Base-by-base conservation (phyloP, 139 green algal genomes). In the Tetraselmis chui region DNA sequence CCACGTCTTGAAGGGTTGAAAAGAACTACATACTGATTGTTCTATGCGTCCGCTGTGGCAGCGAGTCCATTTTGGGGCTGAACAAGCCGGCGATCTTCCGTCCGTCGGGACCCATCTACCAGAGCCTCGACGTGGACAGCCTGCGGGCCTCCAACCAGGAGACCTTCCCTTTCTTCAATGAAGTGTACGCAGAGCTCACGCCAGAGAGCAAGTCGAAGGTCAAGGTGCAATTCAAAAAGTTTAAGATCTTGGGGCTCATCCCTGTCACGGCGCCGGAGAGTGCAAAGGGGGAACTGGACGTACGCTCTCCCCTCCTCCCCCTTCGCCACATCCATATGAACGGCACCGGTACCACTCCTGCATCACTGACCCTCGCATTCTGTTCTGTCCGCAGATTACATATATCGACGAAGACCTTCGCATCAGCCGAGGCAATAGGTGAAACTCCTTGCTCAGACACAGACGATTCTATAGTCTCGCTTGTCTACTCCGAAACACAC, bases 181-280 rank as follows among this genome's bases (percentile, higher is more conserved):
- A 29, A 23, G 84, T 88, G 25, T 29, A 83, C 23, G 84, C 84
- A 22, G 78, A 85, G 1, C 78, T 88, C n/a, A 85, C 81, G 77
- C 81, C 84, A 1, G 81, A 78, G 31, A 59, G 27, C 11, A 76
- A 76, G 28, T 80, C 45, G 45, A 76, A 80, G 27, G 84, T 88
- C 29, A 67, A 83, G 1, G 84, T 88, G 28, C 81, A 88, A 74
- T 88, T 88, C 78, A 81, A 82, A 1, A 85, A 79, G 74, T 88
- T 88, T 77, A 59, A 59, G 24, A 30, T 88, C 1, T 81, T 80
- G 22, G 81, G 81, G 23, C 74, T 85, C 23, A 79, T 80, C 1
- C 80, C 80, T 29, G 28, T 75, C 30, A 82, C 27, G 30, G 78
- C 78, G 2, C 78, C 30, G 22, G 78, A 76, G 30, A 75, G 18